Evolutionary conservation across 2,329 filamentous ascomycete species (phyloP), one percentile per base, ranked within the genome.

Genomic region (Alternaria tenuissima): DNA sequence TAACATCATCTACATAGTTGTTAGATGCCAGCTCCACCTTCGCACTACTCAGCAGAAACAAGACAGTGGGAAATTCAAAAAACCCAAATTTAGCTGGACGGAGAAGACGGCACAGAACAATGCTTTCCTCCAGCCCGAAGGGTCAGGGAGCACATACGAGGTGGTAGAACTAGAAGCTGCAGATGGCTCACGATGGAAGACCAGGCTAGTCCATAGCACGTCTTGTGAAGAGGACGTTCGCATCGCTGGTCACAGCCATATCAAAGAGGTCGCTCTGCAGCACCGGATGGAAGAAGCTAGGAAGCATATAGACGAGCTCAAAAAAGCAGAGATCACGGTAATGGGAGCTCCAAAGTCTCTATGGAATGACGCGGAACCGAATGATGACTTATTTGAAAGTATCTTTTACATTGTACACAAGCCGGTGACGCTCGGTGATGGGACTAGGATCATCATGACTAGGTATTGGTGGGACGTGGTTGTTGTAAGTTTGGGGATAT

Each of bases 281-380:
- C 7, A 24, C 22, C 30, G 32, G 30, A 30, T n/a, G 18, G 30
- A 48, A n/a, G 46, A 36, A 48, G 46, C 30, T 0, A 48, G 32
- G 46, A 48, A 48, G 30, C 46, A 48, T 48, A 16, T 48, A 34
- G 30, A 34, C 18, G 46, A 9, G 46, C 32, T 48, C 30, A 48
- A 32, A 16, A 11, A 32, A 34, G 5, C 30, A 20, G 20, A 28
- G 11, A 48, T 48, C 30, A 48, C 11, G 3, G 46, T 48, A 12
- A 16, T 1, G 14, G 8, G 14, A 24, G 46, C 18, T 48, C 46
- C 30, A 48, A 36, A 48, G 30, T 48, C 46, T 36, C 30, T 48
- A 1, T 48, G 30, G 30, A 7, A 48, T 3, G 46, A 34, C 22
- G 30, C 30, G 30, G 3, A 34, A 20, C 18, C 28, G 16, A 24